phyloP scores from a whole-genome alignment of 768 basidiomycete species.

The Hericium rajendrae region DNA sequence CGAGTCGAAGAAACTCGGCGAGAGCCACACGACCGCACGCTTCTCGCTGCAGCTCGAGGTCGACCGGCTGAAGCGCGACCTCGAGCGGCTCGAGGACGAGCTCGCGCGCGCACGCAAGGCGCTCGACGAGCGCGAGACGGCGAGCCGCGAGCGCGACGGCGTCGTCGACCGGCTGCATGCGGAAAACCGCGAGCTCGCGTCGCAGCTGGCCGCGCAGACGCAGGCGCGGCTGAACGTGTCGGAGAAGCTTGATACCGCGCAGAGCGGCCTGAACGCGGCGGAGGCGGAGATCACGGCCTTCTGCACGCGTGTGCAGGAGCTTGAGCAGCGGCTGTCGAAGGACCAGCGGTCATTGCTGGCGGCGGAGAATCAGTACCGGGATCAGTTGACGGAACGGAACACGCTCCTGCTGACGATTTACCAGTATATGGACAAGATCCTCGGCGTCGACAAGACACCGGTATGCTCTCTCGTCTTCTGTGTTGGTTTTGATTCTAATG shows the following conservation, averaged over 20 bases:
- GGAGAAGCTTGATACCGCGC: conserved; percentile 78
- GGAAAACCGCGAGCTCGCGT: conserved; percentile 73
- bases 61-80: conserved; percentile 76
- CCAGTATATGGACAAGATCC: conserved; percentile 90
- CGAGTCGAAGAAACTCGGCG: conserved; percentile 73
- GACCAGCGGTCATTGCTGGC: conserved; percentile 66
- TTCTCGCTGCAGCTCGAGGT: conserved; percentile 87
- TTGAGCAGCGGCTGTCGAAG: conserved; percentile 74
- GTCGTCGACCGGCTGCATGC: conserved; percentile 67
- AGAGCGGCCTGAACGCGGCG: conserved; percentile 48
- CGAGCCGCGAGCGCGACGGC: conserved; percentile 59
- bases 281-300: conserved; percentile 59
- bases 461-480: too few relatives aligned
- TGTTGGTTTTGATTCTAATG: too few relatives aligned
- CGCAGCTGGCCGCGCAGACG: conserved; percentile 73
- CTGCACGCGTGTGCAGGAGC: conserved; percentile 54
- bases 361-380: conserved; percentile 75
- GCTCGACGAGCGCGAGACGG: conserved; percentile 54
- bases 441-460: conserved; percentile 80
- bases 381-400: conserved; percentile 90
- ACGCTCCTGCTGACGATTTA: conserved; percentile 86
- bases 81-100: conserved; percentile 74
- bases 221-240: conserved; percentile 79
- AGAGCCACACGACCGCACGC: conserved; percentile 71
- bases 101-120: conserved; percentile 62